Conservation (phyloP, 352 stramenopile genomes). For the Pythium rishiriense region DNA sequence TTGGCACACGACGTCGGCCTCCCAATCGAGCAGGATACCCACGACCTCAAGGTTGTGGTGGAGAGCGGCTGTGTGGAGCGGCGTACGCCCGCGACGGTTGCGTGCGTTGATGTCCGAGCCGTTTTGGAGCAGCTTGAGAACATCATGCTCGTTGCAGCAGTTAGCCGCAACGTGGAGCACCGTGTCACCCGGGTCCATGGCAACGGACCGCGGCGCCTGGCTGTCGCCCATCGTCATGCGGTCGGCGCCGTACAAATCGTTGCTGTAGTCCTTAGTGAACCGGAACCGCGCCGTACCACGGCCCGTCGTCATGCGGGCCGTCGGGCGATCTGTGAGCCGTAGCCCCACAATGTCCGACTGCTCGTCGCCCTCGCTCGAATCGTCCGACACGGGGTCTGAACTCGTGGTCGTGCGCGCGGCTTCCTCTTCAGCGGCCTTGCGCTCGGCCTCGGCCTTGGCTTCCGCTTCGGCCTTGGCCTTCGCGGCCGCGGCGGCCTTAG, state of each 20-base stretch:
- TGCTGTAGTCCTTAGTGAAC: constrained; percentile 80
- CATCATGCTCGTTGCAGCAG: constrained; percentile 85
- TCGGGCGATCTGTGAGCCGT: constrained; percentile 18
- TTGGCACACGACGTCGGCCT: constrained; percentile 74
- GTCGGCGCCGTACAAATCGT: constrained; percentile 39
- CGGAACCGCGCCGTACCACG: constrained; percentile 70
- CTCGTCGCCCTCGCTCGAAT: constrained; percentile 54
- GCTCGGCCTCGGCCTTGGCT: constrained; percentile 19
- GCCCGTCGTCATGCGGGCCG: constrained; percentile 25
- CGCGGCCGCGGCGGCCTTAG: constrained; percentile 2
- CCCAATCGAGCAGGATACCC: constrained; percentile 77
- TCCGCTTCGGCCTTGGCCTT: constrained; percentile 14
- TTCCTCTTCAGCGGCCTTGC: constrained; percentile 31
- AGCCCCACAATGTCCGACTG: constrained; percentile 4
- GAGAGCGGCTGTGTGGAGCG: constrained; percentile 78
- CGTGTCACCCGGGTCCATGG: constrained; percentile 85
- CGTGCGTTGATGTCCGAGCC: constrained; percentile 84
- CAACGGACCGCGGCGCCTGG: constrained; percentile 68
- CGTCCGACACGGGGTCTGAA: constrained; percentile 74
- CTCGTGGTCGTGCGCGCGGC: constrained; percentile 52
- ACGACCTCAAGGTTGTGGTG: constrained; percentile 85
- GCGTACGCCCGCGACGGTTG: constrained; percentile 77
- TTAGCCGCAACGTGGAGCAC: constrained; percentile 86
- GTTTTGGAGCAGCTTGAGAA: constrained; percentile 85
- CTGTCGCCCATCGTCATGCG: constrained; percentile 33